Evolutionary conservation across 345 rosid species (phyloP).

Genomic region (Citrus sp.): DNA sequence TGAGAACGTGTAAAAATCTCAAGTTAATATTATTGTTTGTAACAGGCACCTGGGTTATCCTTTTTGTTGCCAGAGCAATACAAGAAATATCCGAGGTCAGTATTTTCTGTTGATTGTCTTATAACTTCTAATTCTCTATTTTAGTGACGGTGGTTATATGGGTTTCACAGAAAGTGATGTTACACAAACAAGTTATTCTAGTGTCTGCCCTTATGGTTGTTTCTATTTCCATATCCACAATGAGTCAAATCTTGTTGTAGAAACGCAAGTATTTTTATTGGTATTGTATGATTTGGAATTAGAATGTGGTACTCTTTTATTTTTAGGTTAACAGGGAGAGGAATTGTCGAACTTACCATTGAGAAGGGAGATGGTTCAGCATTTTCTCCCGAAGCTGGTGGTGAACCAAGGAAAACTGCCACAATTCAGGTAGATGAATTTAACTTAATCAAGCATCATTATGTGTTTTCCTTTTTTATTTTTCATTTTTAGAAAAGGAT

Average conservation of each 20-base stretch:
- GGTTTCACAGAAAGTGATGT: not conserved
- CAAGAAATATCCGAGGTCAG: slow-evolving; percentile 81
- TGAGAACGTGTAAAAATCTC: slow-evolving; percentile 10
- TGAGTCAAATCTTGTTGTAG: not conserved
- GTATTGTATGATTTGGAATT: not conserved
- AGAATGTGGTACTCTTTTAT: slow-evolving; percentile 8
- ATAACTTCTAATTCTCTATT: not conserved
- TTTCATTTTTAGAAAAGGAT: not conserved
- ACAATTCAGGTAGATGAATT: slow-evolving; percentile 56
- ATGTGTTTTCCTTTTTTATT: not conserved
- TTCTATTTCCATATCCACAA: not conserved
- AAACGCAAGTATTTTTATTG: not conserved
- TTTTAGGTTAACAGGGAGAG: slow-evolving; percentile 83
- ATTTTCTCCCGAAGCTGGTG: slow-evolving; percentile 80
- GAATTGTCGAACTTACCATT: slow-evolving; percentile 67
- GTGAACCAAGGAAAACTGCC: slow-evolving; percentile 65
- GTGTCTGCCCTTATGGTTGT: not conserved
- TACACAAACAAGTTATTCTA: not conserved
- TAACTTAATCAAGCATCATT: not conserved
- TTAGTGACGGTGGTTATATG: not conserved
- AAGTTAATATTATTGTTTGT: slow-evolving; percentile 22
- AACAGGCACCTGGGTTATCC: slow-evolving; percentile 94
- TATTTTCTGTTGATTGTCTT: slow-evolving; percentile 11
- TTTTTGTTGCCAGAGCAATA: slow-evolving; percentile 87
- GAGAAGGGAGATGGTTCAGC: slow-evolving; percentile 80